A percentile compares a stretch with the other conserved stretches of the same genome.
phyloP scores from a whole-genome alignment of 129 eudicot species.

The Artemisia tridentata region DNA sequence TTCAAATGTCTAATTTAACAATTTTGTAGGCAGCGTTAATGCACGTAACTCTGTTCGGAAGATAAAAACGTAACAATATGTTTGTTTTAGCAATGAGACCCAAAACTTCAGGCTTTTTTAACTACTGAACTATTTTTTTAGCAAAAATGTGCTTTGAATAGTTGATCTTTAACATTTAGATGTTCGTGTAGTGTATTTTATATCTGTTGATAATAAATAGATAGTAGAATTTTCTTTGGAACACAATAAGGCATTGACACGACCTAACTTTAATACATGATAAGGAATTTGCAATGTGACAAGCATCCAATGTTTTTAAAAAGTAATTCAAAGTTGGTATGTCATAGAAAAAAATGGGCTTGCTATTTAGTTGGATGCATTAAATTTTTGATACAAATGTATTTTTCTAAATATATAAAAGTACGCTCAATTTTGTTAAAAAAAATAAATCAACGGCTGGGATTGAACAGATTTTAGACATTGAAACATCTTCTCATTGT shows the following conservation, averaged over 20 bases:
- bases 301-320: slow-evolving; percentile 17
- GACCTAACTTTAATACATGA: not conserved
- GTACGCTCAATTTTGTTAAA: too few relatives aligned
- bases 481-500: slow-evolving; percentile 27
- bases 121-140: too few relatives aligned
- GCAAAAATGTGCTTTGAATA: too few relatives aligned
- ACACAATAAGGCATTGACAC: not conserved
- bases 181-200: too few relatives aligned
- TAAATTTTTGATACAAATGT: not conserved
- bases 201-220: not conserved
- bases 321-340: not conserved
- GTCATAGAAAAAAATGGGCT: not conserved
- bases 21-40: too few relatives aligned
- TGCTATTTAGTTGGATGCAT: slow-evolving; percentile 12
- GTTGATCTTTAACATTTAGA: too few relatives aligned
- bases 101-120: too few relatives aligned
- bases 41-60: too few relatives aligned
- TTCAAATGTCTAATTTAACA: too few relatives aligned
- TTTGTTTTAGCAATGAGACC: too few relatives aligned
- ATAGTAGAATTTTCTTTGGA: not conserved
- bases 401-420: not conserved
- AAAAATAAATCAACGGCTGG: slow-evolving; percentile 16
- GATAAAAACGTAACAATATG: too few relatives aligned
- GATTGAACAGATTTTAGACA: not conserved
- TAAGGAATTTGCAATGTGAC: slow-evolving; percentile 14